Evolutionary conservation across 2,329 filamentous ascomycete genomes (phyloP).

Genomic region (Thielaviopsis populi): DNA sequence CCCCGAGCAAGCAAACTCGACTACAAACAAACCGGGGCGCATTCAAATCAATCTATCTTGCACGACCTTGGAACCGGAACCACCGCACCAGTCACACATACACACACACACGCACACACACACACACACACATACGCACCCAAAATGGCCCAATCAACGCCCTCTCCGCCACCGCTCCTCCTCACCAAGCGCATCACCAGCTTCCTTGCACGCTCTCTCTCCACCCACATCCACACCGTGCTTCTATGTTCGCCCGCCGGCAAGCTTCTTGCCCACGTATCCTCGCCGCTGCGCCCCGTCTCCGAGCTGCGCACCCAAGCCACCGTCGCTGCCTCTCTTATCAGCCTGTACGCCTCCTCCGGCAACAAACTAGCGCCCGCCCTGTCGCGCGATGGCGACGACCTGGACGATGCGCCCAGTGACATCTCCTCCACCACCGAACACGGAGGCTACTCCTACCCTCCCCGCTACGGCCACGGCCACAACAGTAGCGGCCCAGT

Average conservation of each 20-base stretch:
- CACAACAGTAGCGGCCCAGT: neutral
- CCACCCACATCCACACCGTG: constrained; percentile 41
- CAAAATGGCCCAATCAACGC: constrained; percentile 24
- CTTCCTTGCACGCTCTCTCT: constrained; percentile 45
- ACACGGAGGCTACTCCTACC: neutral
- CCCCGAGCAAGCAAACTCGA: neutral
- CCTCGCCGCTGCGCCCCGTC: constrained; percentile 37
- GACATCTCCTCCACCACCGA: constrained; percentile 13
- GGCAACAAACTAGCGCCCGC: constrained; percentile 29
- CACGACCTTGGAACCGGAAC: neutral
- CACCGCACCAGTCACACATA: neutral
- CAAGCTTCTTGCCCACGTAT: constrained; percentile 49
- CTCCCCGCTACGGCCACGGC: neutral
- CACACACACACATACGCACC: neutral
- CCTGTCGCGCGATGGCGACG: constrained; percentile 24
- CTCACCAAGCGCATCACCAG: constrained; percentile 49
- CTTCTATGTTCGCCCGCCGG: constrained; percentile 45
- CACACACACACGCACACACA: neutral
- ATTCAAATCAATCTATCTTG: neutral
- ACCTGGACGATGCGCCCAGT: constrained; percentile 18
- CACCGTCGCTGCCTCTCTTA: constrained; percentile 48
- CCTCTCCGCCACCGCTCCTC: constrained; percentile 41
- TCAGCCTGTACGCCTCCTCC: constrained; percentile 39
- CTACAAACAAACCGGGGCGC: neutral
- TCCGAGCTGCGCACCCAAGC: constrained; percentile 45